Conservation (phyloP, 495 filamentous ascomycete genomes). For the Aspergillus carlsbadensis region DNA sequence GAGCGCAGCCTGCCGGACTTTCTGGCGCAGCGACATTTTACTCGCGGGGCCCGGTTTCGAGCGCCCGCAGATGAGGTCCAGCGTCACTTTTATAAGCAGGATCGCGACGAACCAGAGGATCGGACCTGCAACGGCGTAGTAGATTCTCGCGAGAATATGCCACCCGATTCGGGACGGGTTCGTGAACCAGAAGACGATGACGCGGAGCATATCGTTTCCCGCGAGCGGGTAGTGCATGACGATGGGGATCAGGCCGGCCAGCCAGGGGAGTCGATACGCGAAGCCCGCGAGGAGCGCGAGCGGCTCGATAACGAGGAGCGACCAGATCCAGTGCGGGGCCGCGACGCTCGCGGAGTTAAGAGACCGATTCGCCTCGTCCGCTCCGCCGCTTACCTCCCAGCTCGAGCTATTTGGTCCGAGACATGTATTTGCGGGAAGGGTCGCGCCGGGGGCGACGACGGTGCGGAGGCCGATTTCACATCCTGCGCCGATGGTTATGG, state of each 20-base stretch:
- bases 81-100: neutral
- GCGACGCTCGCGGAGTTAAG: neutral
- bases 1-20: neutral
- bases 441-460: neutral
- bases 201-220: neutral
- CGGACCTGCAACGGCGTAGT: neutral
- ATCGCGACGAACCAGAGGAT: neutral
- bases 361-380: neutral
- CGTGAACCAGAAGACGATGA: slow-evolving; percentile 6
- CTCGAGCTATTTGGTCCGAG: slow-evolving; percentile 1
- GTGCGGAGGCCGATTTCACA: neutral
- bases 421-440: neutral
- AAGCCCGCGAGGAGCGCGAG: neutral
- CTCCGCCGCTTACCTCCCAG: neutral
- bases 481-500: neutral
- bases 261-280: neutral
- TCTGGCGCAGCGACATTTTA: neutral
- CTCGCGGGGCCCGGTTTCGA: neutral
- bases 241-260: neutral
- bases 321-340: neutral
- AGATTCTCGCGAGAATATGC: neutral
- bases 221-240: neutral
- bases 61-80: neutral
- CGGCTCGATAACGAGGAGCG: neutral
- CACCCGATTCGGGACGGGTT: neutral